These are phyloP conservation scores for Kodamaea neixiangensis DNA, from an alignment of 805 yeast species.

Conservation along the genomic window DNA sequence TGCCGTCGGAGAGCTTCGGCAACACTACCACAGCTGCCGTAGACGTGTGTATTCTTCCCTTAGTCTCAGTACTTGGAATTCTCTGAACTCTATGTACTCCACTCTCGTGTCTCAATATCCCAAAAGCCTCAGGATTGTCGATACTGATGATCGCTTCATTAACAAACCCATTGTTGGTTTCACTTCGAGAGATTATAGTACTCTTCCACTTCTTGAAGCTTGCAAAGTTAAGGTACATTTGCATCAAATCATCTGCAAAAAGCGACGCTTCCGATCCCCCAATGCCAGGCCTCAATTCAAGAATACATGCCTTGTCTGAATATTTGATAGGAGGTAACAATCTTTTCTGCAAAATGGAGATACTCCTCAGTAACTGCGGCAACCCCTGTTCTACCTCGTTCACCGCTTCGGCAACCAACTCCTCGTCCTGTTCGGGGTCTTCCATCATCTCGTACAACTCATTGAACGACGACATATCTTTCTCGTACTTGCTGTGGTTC, in stretches of 20 bases:
- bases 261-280: slow-evolving; percentile 94
- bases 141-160: slow-evolving; percentile 74
- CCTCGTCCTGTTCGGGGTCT: slow-evolving; percentile 36
- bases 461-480: slow-evolving; percentile 25
- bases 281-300: slow-evolving; percentile 92
- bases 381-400: slow-evolving; percentile 51
- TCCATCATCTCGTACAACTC: slow-evolving; percentile 28
- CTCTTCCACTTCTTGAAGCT: slow-evolving; percentile 65
- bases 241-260: slow-evolving; percentile 75
- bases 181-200: slow-evolving; percentile 57
- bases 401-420: slow-evolving; percentile 56
- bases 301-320: slow-evolving; percentile 71
- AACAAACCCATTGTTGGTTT: slow-evolving; percentile 61
- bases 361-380: slow-evolving; percentile 46
- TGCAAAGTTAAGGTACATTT: slow-evolving; percentile 80
- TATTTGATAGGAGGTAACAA: slow-evolving; percentile 78
- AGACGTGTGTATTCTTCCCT: slow-evolving; percentile 93
- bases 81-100: slow-evolving; percentile 97
- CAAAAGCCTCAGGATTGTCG: slow-evolving; percentile 76
- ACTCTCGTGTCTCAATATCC: slow-evolving; percentile 74
- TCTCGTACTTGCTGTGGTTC: slow-evolving; percentile 29
- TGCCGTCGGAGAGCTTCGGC: slow-evolving; percentile 71
- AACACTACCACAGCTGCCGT: slow-evolving; percentile 94
- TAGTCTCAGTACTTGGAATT: slow-evolving; percentile 88
- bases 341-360: slow-evolving; percentile 51